These are phyloP conservation scores for Fusarium citri DNA, from an alignment of 2,329 filamentous ascomycete species.

Conservation along the genomic window DNA sequence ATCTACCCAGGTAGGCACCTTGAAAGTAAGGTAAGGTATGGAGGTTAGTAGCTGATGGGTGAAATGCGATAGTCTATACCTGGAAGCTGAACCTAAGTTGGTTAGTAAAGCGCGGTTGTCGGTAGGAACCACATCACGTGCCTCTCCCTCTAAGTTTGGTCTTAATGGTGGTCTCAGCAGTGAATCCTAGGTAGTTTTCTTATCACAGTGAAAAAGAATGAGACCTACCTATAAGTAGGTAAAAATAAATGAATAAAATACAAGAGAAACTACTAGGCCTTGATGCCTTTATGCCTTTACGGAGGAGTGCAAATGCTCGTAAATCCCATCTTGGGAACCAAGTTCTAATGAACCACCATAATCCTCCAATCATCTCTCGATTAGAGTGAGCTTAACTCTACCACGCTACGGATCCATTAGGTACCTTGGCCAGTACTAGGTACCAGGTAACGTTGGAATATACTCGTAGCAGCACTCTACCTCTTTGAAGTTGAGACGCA, in stretches of 20 bases:
- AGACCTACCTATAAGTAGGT: not conserved
- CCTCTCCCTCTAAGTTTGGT: conserved; percentile 1
- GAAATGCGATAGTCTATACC: not conserved
- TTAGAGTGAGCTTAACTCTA: not conserved
- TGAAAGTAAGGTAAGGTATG: not conserved
- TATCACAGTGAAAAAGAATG: not conserved
- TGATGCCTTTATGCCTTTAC: not conserved
- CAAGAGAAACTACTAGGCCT: not conserved
- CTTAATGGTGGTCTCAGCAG: conserved; percentile 9
- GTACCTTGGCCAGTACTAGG: not conserved
- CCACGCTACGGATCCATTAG: too few relatives aligned
- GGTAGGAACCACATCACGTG: conserved; percentile 36
- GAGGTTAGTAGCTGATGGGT: not conserved
- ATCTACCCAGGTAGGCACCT: not conserved
- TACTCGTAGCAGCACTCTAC: not conserved
- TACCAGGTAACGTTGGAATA: too few relatives aligned
- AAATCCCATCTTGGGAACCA: not conserved
- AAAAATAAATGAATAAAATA: not conserved
- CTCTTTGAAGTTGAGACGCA: not conserved
- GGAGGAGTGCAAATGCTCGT: not conserved
- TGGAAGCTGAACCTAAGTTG: conserved; percentile 7
- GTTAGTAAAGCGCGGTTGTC: conserved; percentile 2
- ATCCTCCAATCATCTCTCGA: conserved; percentile 11
- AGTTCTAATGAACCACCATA: not conserved
- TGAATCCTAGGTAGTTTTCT: not conserved